Conservation (phyloP, 176 grass and related monocot species). For the Sorghum bicolor region DNA sequence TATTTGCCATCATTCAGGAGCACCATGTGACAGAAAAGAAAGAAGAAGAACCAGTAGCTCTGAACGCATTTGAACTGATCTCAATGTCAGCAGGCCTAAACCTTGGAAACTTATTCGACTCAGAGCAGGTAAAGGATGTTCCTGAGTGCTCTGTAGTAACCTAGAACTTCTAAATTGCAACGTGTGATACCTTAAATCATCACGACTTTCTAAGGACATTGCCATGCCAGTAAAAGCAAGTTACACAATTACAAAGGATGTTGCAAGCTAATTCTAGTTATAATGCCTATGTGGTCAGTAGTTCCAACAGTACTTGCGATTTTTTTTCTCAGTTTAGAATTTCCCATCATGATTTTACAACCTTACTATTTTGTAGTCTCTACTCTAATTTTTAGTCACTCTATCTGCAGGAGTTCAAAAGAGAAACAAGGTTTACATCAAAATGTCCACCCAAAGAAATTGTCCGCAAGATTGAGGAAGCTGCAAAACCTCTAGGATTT, state of each 20-base stretch:
- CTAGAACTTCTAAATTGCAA: neutral
- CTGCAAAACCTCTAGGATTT: constrained; percentile 94
- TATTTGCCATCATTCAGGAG: constrained; percentile 43
- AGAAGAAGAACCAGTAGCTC: constrained; percentile 79
- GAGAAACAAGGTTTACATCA: constrained; percentile 95
- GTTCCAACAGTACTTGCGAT: neutral
- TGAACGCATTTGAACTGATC: constrained; percentile 97
- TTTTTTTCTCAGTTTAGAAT: neutral
- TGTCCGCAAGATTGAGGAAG: constrained; percentile 96
- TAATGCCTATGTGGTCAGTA: neutral
- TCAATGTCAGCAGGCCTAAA: constrained; percentile 89
- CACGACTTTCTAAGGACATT: neutral
- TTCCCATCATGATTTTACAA: neutral
- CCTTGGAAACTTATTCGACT: constrained; percentile 91
- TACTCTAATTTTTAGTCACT: neutral
- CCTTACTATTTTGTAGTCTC: neutral
- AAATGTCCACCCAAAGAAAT: constrained; percentile 90
- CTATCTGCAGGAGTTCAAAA: constrained; percentile 71
- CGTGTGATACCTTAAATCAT: neutral
- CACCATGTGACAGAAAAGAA: constrained; percentile 83
- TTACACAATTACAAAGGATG: neutral
- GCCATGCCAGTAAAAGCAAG: neutral
- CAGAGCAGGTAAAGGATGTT: constrained; percentile 53
- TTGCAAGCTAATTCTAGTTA: neutral
- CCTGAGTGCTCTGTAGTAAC: neutral